Evolutionary conservation across 352 stramenopile species (phyloP).

Genomic region (Plasmopara halstedii): DNA sequence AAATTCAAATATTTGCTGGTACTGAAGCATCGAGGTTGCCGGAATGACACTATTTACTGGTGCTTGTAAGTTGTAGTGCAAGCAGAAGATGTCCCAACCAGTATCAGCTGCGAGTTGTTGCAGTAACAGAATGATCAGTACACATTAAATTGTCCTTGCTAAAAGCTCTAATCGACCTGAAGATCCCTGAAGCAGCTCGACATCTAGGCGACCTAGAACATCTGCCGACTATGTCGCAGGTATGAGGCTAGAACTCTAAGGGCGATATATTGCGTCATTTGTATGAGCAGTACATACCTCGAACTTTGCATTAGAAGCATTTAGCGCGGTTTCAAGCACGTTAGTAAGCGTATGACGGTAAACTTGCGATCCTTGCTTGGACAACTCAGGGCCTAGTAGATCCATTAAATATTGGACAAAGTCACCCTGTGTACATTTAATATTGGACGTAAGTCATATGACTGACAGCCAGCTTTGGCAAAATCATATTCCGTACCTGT

Average conservation of each 20-base stretch:
- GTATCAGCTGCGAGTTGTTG: conserved; percentile 46
- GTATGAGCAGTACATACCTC: conserved; percentile 46
- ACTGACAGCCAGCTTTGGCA: background rate
- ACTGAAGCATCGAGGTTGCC: conserved; percentile 76
- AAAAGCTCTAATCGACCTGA: conserved; percentile 20
- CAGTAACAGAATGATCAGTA: background rate
- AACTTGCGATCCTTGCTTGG: conserved; percentile 85
- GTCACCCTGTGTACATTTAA: conserved; percentile 66
- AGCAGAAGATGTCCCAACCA: conserved; percentile 93
- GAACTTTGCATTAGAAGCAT: conserved; percentile 93
- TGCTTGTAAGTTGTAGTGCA: conserved; percentile 85
- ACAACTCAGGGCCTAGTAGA: conserved; percentile 84
- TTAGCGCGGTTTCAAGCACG: conserved; percentile 92
- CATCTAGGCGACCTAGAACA: conserved; percentile 89
- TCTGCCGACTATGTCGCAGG: conserved; percentile 53
- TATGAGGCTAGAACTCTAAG: background rate
- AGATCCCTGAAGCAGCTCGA: conserved; percentile 84
- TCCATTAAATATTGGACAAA: conserved; percentile 97
- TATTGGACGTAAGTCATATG: background rate
- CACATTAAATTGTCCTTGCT: no score
- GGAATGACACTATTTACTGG: conserved; percentile 88
- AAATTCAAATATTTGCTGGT: conserved; percentile 88
- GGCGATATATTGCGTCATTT: background rate
- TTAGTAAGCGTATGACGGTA: conserved; percentile 94
- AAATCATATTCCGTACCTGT: conserved; percentile 47